A percentile compares a stretch with the other conserved stretches of the same genome.
These are phyloP conservation scores for Echinosophora koreensis DNA, from an alignment of 306 rosid genomes.

Conservation along the genomic window DNA sequence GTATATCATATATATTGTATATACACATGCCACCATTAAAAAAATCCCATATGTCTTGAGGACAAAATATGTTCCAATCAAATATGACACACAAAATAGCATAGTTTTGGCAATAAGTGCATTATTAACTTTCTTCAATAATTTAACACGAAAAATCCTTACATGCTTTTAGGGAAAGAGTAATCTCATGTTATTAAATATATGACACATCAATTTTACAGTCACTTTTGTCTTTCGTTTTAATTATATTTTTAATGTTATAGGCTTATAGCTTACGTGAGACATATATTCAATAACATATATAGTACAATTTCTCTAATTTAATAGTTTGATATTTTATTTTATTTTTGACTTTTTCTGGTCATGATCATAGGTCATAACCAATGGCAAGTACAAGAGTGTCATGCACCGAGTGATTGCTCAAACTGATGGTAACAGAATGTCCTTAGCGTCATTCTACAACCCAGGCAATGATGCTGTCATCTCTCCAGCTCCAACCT, in stretches of 20 bases:
- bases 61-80: neutral
- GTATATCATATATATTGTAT: constrained; percentile 46
- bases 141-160: neutral
- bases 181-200: too few species aligned
- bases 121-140: neutral
- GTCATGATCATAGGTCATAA: constrained; percentile 64
- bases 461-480: constrained; percentile 91
- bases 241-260: neutral
- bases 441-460: constrained; percentile 96
- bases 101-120: neutral
- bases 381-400: constrained; percentile 94
- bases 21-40: neutral
- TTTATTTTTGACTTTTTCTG: neutral
- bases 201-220: neutral
- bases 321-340: too few species aligned
- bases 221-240: neutral
- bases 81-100: constrained; percentile 14
- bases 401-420: constrained; percentile 83
- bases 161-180: neutral
- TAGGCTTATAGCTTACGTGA: too few species aligned
- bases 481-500: constrained; percentile 78
- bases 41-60: too few species aligned
- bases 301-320: too few species aligned
- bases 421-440: constrained; percentile 79
- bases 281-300: too few species aligned